These are phyloP conservation scores for Ambrosia trifida DNA, from an alignment of 129 eudicot species.

Conservation along the genomic window DNA sequence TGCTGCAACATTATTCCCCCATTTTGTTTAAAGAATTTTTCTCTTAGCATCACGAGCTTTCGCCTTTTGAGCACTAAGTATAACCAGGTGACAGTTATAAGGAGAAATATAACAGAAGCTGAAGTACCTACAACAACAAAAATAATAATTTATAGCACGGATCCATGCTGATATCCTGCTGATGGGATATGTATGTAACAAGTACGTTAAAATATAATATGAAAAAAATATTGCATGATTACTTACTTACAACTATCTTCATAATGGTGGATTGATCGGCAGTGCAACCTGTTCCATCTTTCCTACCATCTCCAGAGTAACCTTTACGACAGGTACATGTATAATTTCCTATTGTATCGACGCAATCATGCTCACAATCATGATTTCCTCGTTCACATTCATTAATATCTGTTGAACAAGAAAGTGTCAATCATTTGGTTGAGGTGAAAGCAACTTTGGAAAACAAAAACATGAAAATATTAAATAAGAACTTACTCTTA, in stretches of 20 bases:
- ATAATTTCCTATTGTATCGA: not conserved
- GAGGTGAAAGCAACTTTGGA: not conserved
- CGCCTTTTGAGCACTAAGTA: slow-evolving; percentile 34
- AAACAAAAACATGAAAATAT: not conserved
- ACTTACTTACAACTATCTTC: slow-evolving; percentile 13
- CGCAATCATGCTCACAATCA: not conserved
- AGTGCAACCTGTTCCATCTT: slow-evolving; percentile 21
- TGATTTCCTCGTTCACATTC: slow-evolving; percentile 11
- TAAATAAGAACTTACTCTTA: slow-evolving; percentile 12
- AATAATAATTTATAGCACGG: not conserved
- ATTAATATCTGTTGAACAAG: slow-evolving; percentile 21
- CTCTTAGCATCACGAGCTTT: slow-evolving; percentile 21
- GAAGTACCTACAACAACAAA: slow-evolving; percentile 19
- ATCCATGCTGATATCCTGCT: not conserved
- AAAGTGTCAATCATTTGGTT: not conserved
- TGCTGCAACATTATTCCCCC: slow-evolving; percentile 52
- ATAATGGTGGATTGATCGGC: slow-evolving; percentile 6
- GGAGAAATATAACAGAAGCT: slow-evolving; percentile 24
- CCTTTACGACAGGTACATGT: slow-evolving; percentile 12
- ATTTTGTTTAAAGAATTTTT: slow-evolving; percentile 44
- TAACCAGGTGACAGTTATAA: slow-evolving; percentile 24
- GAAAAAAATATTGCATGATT: not conserved
- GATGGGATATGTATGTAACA: not conserved
- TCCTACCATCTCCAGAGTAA: slow-evolving; percentile 24
- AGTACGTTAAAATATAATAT: not conserved